Evolutionary conservation across 306 rosid genomes (phyloP), one percentile per base, ranked within the genome.

Genomic region (Dalbergia cochinchinensis): DNA sequence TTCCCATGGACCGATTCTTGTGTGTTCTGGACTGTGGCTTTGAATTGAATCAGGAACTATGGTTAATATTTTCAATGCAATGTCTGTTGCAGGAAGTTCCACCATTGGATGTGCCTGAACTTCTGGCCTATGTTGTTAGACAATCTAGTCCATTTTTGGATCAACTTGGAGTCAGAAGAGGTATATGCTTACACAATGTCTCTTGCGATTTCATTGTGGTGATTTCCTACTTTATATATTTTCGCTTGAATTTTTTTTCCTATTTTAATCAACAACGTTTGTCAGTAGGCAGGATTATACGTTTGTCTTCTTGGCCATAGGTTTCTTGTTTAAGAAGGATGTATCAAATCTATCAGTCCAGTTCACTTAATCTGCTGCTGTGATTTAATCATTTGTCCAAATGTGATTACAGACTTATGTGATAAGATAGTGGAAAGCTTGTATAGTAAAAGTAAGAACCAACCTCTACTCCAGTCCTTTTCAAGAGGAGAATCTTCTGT

Each of bases 61-160:
- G 41, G 67, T 85, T 83, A 74, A 83, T 53, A 71, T 74, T 80
- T 71, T 53, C 35, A 19, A 37, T 66, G 78, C 11, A 16, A 51
- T 79, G 58, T 77, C 74, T 84, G 76, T 80, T 74, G 26, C 80
- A 96, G 99, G 96, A 86, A 77, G 96, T 96, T 71, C 97, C 90
- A 11, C 99, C 98, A 20, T 78, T 96, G 79, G 98, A 89, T 71
- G 92, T 89, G 58, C 86, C 96, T 5, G 99, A 96, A 89, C 99
- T 96, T 83, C 80, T 96, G 87, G 99, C 99, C 34, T 89, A 83
- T 82, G 88, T 91, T 87, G 96, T 96, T 48, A 89, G 92, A 79
- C 97, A 93, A 77, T 93, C 98, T 31, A 97, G 78, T 53, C 94
- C 98, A 22, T 88, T 96, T 78, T 82, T 96, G 85, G 99, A 93